Percentiles rank a stretch among this genome's conserved stretches.
Evolutionary conservation across 768 basidiomycete species (phyloP).

Genomic region (Cystofilobasidium ferigula): DNA sequence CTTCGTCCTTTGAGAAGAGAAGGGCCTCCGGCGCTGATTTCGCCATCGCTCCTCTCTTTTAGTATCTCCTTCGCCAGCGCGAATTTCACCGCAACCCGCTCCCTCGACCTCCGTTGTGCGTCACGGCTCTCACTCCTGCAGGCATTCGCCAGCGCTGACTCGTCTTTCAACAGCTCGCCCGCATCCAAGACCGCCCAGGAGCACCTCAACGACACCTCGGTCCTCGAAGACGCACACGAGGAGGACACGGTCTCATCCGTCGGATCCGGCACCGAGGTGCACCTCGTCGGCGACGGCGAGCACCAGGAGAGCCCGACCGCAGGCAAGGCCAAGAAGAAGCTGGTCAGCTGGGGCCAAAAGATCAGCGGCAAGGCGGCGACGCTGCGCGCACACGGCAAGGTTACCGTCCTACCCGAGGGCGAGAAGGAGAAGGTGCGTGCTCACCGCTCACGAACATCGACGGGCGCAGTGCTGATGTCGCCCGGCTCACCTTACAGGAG

Average conservation of each 20-base stretch:
- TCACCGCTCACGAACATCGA: background rate
- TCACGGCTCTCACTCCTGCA: background rate
- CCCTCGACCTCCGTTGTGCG: slow-evolving; percentile 32
- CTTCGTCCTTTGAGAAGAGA: background rate
- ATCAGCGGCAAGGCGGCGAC: slow-evolving; percentile 39
- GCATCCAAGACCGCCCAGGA: slow-evolving; percentile 32
- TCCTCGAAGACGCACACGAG: slow-evolving; percentile 29
- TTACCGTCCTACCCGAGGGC: slow-evolving; percentile 33
- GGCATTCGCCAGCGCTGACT: background rate
- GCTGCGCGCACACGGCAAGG: slow-evolving; percentile 39
- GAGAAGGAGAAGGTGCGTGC: slow-evolving; percentile 35
- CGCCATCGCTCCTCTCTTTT: background rate
- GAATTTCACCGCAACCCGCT: slow-evolving; percentile 35
- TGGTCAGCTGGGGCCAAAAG: slow-evolving; percentile 35
- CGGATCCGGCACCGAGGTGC: slow-evolving; percentile 33
- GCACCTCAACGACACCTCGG: slow-evolving; percentile 35
- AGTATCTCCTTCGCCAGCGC: slow-evolving; percentile 37
- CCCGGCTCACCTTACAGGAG: background rate
- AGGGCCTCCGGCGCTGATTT: too few species aligned
- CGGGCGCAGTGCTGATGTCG: background rate
- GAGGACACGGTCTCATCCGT: slow-evolving; percentile 32
- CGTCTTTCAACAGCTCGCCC: background rate
- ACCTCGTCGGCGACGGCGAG: slow-evolving; percentile 36
- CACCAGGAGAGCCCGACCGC: slow-evolving; percentile 29
- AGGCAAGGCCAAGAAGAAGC: slow-evolving; percentile 35